Evolutionary conservation across 805 yeast genomes (phyloP).

Genomic region (Ogataea angusta): DNA sequence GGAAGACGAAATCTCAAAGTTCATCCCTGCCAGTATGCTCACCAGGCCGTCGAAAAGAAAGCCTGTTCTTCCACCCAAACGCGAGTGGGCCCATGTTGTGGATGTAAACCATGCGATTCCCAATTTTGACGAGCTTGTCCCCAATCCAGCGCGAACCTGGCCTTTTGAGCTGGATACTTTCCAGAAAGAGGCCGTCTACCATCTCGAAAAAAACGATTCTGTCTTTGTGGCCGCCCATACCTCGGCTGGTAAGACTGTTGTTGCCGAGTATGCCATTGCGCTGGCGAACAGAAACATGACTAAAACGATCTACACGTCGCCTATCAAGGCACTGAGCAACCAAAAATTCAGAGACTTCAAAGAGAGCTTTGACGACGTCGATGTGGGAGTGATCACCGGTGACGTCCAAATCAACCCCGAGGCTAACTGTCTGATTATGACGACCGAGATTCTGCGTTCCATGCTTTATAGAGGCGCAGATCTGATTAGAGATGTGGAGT

Average conservation of each 20-base stretch:
- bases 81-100: conserved; percentile 93
- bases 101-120: conserved; percentile 79
- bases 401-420: conserved; percentile 97
- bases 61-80: conserved; percentile 23
- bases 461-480: conserved; percentile 98
- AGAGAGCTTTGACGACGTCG: conserved; percentile 46
- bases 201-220: conserved; percentile 95
- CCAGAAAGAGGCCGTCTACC: conserved; percentile 96
- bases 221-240: conserved; percentile 99
- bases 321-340: conserved; percentile 34
- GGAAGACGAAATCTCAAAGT: conserved; percentile 28
- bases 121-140: conserved; percentile 84
- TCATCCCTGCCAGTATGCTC: conserved; percentile 28
- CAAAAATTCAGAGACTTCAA: conserved; percentile 21
- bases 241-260: conserved; percentile 97
- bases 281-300: conserved; percentile 96
- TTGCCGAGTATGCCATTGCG: conserved; percentile 97
- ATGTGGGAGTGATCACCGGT: conserved; percentile 93
- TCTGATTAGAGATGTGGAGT: conserved; percentile 92
- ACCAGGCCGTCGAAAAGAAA: conserved; percentile 24
- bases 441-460: conserved; percentile 91
- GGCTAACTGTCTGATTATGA: conserved; percentile 94
- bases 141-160: conserved; percentile 90
- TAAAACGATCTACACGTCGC: conserved; percentile 93
- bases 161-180: conserved; percentile 93